Evolutionary conservation across 176 grass and related monocot genomes (phyloP).

Genomic region (Tillandsia leiboldiana): DNA sequence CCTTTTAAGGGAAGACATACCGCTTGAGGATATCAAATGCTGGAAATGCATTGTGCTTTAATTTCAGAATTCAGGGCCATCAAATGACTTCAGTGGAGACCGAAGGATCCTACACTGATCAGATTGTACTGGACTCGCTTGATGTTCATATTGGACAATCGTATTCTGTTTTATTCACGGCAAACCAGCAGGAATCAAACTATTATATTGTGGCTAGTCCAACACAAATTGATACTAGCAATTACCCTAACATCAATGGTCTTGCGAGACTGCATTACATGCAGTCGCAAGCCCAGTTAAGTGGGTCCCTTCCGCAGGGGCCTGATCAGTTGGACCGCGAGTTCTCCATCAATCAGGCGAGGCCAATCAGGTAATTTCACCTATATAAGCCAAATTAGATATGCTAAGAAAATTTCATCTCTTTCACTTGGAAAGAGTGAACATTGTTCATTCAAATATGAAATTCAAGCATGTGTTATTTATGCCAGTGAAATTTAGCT

Average conservation of each 20-base stretch:
- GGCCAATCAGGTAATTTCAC: not conserved
- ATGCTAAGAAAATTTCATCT: not conserved
- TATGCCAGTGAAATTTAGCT: too few species aligned
- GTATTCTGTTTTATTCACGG: conserved; percentile 9
- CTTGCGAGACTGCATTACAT: not conserved
- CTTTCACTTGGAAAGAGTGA: too few species aligned
- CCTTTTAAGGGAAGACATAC: conserved; percentile 2
- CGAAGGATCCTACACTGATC: conserved; percentile 11
- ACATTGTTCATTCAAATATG: too few species aligned
- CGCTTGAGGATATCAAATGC: conserved; percentile 6
- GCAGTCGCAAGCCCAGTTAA: not conserved
- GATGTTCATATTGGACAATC: conserved; percentile 10
- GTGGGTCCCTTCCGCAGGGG: not conserved
- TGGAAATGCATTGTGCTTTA: conserved; percentile 1
- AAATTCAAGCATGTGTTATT: too few species aligned
- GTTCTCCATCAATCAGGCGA: conserved; percentile 3
- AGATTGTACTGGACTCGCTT: conserved; percentile 2
- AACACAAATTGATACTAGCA: conserved; percentile 4
- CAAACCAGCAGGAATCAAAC: conserved; percentile 4
- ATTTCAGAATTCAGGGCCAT: conserved; percentile 11
- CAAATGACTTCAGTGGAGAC: conserved; percentile 7
- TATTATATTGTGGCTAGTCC: conserved; percentile 12
- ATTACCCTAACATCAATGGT: conserved; percentile 9
- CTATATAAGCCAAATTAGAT: not conserved
- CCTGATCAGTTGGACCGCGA: conserved; percentile 6